phyloP scores from a whole-genome alignment of 768 basidiomycete genomes.

The Leccinum obscurum region DNA sequence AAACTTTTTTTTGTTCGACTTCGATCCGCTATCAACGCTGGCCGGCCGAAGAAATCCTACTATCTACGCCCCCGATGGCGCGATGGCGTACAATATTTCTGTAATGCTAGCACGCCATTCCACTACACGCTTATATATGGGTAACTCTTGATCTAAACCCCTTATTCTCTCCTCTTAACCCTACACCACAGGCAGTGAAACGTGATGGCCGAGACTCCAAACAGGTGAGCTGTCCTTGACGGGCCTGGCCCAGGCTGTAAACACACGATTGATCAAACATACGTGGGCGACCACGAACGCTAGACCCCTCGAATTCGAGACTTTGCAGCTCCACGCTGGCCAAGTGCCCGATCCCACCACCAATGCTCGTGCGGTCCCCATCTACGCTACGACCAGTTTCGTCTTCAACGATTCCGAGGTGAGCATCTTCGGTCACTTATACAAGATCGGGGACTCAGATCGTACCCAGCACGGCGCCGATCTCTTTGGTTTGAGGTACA shows the following conservation, averaged over 20 bases:
- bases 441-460: conserved; percentile 3
- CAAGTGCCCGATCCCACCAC: conserved; percentile 52
- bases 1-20: background rate
- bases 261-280: background rate
- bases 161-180: background rate
- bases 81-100: background rate
- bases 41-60: background rate
- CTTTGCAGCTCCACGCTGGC: conserved; percentile 63
- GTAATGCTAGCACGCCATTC: background rate
- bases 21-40: background rate
- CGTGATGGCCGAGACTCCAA: background rate
- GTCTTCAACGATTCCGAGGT: conserved; percentile 58
- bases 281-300: background rate
- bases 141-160: background rate
- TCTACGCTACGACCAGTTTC: conserved; percentile 57
- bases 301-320: conserved; percentile 56
- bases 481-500: conserved; percentile 49
- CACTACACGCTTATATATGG: background rate
- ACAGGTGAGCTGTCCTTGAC: background rate
- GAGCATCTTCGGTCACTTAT: conserved; percentile 1
- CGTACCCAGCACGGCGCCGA: conserved; percentile 51
- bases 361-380: conserved; percentile 62
- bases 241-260: background rate
- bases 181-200: background rate
- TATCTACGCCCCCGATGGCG: background rate